Conservation (phyloP, 140 eudicot species). For the Erigeron philadelphicus region DNA sequence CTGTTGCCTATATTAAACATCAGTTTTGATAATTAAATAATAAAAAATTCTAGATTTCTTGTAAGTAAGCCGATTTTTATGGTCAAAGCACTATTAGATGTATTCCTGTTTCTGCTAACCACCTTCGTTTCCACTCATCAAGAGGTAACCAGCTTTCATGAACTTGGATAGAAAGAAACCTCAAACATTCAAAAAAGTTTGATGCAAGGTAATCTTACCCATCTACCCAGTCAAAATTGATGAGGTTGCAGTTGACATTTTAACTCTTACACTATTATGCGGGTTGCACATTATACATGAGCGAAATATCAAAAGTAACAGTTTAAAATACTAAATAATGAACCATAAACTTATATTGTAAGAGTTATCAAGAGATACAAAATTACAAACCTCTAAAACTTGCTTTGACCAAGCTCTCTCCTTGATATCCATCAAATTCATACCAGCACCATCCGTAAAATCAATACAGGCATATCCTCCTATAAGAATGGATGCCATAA, state of each 20-base stretch:
- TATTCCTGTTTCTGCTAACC: too few relatives aligned
- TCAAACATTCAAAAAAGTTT: neutral
- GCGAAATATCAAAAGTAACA: neutral
- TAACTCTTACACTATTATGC: neutral
- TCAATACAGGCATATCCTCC: slow-evolving; percentile 84
- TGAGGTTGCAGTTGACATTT: too few relatives aligned
- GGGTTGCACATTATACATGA: neutral
- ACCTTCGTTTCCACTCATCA: too few relatives aligned
- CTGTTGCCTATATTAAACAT: slow-evolving; percentile 59
- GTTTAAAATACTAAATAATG: neutral
- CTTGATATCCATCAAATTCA: slow-evolving; percentile 89
- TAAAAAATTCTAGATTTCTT: neutral
- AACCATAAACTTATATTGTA: neutral
- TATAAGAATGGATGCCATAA: slow-evolving; percentile 67
- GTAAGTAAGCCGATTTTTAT: neutral
- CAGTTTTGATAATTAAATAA: neutral
- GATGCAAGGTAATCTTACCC: neutral
- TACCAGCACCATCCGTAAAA: slow-evolving; percentile 96
- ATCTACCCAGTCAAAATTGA: neutral
- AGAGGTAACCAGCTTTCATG: neutral
- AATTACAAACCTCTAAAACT: slow-evolving; percentile 62
- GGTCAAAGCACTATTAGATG: too few relatives aligned
- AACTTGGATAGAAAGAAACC: neutral
- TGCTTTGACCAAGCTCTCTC: slow-evolving; percentile 68
- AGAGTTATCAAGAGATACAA: slow-evolving; percentile 7